Evolutionary conservation across 495 filamentous ascomycete species (phyloP).

Genomic region (Haplographium delicatum): DNA sequence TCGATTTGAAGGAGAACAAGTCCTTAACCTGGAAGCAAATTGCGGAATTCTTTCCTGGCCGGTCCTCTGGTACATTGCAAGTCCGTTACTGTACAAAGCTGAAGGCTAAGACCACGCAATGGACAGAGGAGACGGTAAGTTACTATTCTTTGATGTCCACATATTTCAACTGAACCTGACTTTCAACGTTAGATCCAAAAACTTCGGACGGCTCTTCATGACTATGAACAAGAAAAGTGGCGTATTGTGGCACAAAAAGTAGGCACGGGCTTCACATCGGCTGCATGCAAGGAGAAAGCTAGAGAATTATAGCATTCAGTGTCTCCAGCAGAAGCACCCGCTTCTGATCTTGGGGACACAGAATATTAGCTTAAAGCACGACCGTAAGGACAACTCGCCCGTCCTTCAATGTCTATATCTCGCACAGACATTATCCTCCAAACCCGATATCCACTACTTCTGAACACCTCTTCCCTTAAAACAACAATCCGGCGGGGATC

Average conservation of each 20-base stretch:
- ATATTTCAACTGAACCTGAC: constrained; percentile 9
- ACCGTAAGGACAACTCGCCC: constrained; percentile 5
- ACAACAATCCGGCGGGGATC: constrained; percentile 9
- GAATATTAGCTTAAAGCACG: constrained; percentile 20
- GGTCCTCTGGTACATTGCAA: constrained; percentile 82
- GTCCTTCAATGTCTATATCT: constrained; percentile 6
- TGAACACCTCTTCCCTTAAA: constrained; percentile 4
- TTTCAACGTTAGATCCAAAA: constrained; percentile 57
- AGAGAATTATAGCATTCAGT: constrained; percentile 54
- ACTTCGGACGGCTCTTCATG: constrained; percentile 71
- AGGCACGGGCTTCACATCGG: constrained; percentile 76
- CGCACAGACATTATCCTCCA: constrained; percentile 12
- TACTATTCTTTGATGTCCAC: neutral
- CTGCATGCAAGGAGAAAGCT: constrained; percentile 78
- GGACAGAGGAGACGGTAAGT: constrained; percentile 87
- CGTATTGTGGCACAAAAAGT: constrained; percentile 81
- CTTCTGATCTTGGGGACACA: constrained; percentile 44
- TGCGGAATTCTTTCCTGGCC: constrained; percentile 85
- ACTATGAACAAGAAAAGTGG: constrained; percentile 90
- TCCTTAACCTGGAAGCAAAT: constrained; percentile 95
- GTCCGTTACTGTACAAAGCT: constrained; percentile 92
- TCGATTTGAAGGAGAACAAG: constrained; percentile 88
- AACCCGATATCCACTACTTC: constrained; percentile 9
- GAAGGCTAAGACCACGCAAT: constrained; percentile 85
- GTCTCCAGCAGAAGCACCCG: constrained; percentile 46